phyloP scores from a whole-genome alignment of 371 early-diverging fungal species.

The Haplosporangium sp. region DNA sequence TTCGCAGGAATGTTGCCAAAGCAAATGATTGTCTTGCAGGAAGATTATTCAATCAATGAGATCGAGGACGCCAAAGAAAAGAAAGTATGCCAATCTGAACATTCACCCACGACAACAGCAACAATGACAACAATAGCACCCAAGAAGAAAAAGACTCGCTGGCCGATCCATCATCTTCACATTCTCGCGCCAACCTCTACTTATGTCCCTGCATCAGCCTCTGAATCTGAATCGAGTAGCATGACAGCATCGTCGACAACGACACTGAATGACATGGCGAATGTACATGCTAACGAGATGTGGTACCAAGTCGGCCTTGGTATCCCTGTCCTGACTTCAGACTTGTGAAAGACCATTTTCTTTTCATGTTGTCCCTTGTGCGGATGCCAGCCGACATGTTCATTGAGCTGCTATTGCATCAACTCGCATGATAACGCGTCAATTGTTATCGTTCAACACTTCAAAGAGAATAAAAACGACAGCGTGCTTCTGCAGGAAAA shows the following conservation, averaged over 20 bases:
- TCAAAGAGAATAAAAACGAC: too few species aligned
- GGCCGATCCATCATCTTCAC: conserved; percentile 43
- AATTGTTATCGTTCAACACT: too few species aligned
- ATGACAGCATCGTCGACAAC: not conserved
- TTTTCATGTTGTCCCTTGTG: too few species aligned
- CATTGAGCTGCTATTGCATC: too few species aligned
- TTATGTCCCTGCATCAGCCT: not conserved
- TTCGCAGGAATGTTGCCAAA: conserved; percentile 39
- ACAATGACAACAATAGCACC: not conserved
- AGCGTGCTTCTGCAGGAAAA: too few species aligned
- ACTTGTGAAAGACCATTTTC: conserved; percentile 7
- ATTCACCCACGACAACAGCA: not conserved
- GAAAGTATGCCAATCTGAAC: not conserved
- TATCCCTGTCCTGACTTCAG: conserved; percentile 28
- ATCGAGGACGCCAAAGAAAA: not conserved
- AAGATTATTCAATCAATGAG: conserved; percentile 18
- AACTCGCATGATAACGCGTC: too few species aligned
- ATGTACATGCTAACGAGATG: conserved; percentile 11
- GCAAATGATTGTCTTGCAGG: conserved; percentile 21
- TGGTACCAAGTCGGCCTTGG: conserved; percentile 47
- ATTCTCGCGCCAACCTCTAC: conserved; percentile 13
- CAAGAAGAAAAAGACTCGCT: conserved; percentile 15
- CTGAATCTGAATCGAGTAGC: not conserved
- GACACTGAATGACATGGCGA: too few species aligned
- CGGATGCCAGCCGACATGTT: too few species aligned